phyloP scores from a whole-genome alignment of 1,284 basidiomycete genomes.

The Ceraceosorus guamensis region DNA sequence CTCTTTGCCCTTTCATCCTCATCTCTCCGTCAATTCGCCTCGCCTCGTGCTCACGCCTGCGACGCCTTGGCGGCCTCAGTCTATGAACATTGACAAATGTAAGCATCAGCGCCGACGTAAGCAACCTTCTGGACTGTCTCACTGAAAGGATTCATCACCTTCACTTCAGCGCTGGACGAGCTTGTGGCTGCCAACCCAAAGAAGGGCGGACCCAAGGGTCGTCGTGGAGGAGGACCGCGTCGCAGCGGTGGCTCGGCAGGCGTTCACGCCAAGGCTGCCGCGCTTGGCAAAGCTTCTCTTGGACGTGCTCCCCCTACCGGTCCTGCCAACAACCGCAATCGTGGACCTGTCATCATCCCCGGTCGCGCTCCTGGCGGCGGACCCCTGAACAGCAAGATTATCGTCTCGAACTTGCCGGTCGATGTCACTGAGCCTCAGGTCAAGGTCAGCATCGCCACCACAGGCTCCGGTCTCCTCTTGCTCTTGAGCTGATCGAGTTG shows the following conservation, averaged over 20 bases:
- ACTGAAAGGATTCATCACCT: background rate
- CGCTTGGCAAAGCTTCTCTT: constrained; percentile 20
- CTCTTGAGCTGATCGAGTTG: background rate
- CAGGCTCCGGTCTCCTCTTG: background rate
- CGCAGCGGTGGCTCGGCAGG: constrained; percentile 12
- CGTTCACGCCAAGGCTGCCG: constrained; percentile 35
- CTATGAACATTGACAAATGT: constrained; percentile 19
- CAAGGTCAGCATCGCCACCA: constrained; percentile 54
- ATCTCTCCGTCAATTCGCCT: no score
- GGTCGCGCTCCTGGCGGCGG: constrained; percentile 24
- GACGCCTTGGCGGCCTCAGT: constrained; percentile 1
- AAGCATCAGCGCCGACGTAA: constrained; percentile 1
- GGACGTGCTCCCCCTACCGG: constrained; percentile 33
- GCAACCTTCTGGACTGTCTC: background rate
- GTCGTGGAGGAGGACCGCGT: constrained; percentile 17
- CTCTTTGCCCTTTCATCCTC: no score
- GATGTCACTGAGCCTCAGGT: constrained; percentile 92
- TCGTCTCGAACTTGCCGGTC: constrained; percentile 87
- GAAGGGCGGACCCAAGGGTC: constrained; percentile 25
- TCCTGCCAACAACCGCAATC: constrained; percentile 43
- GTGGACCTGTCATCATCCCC: constrained; percentile 44
- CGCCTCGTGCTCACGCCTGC: no score
- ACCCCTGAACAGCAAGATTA: constrained; percentile 65
- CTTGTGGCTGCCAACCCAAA: constrained; percentile 41
- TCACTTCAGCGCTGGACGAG: constrained; percentile 40